Percentiles rank a stretch among this genome's conserved stretches.
phyloP scores from a whole-genome alignment of 768 basidiomycete species.

The Cystobasidium onofrii region DNA sequence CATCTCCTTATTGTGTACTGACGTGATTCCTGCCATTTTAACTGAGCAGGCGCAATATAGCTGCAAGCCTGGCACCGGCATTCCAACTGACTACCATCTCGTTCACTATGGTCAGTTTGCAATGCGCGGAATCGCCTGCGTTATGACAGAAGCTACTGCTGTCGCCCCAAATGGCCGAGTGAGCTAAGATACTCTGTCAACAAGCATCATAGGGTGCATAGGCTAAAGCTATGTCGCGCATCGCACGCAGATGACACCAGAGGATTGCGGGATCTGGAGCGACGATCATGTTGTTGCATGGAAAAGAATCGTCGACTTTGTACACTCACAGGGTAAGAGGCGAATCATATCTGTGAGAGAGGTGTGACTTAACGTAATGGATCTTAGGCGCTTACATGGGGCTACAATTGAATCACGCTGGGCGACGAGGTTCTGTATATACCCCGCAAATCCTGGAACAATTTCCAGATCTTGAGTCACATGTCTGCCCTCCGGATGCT shows the following conservation, averaged over 20 bases:
- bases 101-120: constrained; percentile 63
- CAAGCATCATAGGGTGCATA: no score
- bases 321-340: constrained; percentile 17
- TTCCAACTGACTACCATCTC: constrained; percentile 68
- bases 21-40: not conserved
- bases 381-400: constrained; percentile 31
- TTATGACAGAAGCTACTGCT: constrained; percentile 64
- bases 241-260: constrained; percentile 10
- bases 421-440: constrained; percentile 18
- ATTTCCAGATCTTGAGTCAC: not conserved
- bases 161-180: constrained; percentile 38
- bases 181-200: no score
- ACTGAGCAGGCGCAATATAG: constrained; percentile 69
- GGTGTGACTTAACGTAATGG: no score
- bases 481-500: not conserved
- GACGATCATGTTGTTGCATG: constrained; percentile 12
- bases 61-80: constrained; percentile 58
- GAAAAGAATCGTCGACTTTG: constrained; percentile 13
- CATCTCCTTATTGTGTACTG: not conserved
- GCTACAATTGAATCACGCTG: constrained; percentile 22
- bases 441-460: constrained; percentile 19
- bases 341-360: no score
- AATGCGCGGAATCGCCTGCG: constrained; percentile 61
- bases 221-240: no score
- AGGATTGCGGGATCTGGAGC: constrained; percentile 29